Base-by-base conservation (phyloP, 2,329 filamentous ascomycete species). In the Arthrobotrys sphaeroides region DNA sequence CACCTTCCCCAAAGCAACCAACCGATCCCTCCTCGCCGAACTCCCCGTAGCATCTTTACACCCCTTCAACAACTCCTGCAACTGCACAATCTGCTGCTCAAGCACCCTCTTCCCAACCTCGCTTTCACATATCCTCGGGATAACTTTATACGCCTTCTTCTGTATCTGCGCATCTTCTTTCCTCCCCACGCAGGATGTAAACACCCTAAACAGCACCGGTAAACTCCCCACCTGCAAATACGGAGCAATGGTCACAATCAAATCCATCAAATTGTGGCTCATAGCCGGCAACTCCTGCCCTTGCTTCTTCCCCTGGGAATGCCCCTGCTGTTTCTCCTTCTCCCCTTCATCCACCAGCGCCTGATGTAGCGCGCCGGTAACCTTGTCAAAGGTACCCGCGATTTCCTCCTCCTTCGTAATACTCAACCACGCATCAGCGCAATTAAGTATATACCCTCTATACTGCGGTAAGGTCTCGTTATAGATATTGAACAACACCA, bases 71-170 rank as follows among this genome's bases (percentile, higher is more conserved):
- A 99, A 85, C n/a, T 88, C 83, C 83, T 97, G 94, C 18, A 99
- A 85, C 80, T 97, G 93, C 0, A 83, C 83, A 78, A 88, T 92
- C 64, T 94, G 89, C 80, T 94, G 90, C 77, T 87, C 83, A 1
- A 99, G 86, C 2, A 94, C 94, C n/a, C 85, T 84, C 78, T 88
- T 88, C 49, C 95, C 95, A 55, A 87, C 88, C 33, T 91, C 88
- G 0, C 94, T 96, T 78, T 92, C 90, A 1, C 92, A 90, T 42
- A 99, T 87, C 65, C 95, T 90, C 2, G 95, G 94, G 59, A 99
- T 96, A 60, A 99, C 88, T 85, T 98, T 98, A 85, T 99, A 99
- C 0, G 95, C 94, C 84, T 99, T 99, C 88, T 99, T 99, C 83
- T 98, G 94, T 36, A 99, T 85, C 82, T 98, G 94, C 7, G 94